Conservation (phyloP, 2,329 filamentous ascomycete genomes). For the Bipolaris zeicola region DNA sequence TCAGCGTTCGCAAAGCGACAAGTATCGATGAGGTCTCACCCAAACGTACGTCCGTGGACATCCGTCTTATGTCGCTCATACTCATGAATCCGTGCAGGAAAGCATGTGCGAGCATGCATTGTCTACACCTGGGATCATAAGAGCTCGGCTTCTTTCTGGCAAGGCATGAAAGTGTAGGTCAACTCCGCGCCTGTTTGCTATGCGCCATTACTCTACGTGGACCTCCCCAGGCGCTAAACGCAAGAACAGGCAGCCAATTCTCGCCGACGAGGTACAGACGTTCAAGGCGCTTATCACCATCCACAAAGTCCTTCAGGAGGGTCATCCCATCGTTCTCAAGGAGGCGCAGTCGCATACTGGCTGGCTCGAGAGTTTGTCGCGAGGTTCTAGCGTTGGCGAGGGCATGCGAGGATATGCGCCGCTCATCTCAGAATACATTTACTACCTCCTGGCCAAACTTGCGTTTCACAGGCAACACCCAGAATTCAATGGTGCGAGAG, state of each 20-base stretch:
- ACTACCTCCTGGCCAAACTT: conserved; percentile 91
- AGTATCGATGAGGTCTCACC: conserved; percentile 70
- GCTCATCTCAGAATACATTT: conserved; percentile 95
- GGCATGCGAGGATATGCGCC: conserved; percentile 87
- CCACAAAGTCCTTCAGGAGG: conserved; percentile 97
- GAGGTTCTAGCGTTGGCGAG: conserved; percentile 76
- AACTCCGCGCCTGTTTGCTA: neutral
- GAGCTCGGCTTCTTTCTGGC: conserved; percentile 93
- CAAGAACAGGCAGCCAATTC: conserved; percentile 80
- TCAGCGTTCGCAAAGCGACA: conserved; percentile 71
- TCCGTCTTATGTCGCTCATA: conserved; percentile 15
- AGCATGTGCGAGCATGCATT: conserved; percentile 97
- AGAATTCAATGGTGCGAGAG: conserved; percentile 82
- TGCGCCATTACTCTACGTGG: neutral
- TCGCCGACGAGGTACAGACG: conserved; percentile 97
- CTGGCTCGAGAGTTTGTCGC: conserved; percentile 91
- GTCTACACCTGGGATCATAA: conserved; percentile 99
- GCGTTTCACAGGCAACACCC: conserved; percentile 96
- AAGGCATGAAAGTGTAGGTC: conserved; percentile 93
- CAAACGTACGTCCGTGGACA: conserved; percentile 59
- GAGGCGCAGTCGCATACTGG: conserved; percentile 87
- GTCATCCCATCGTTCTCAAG: conserved; percentile 82
- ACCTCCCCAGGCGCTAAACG: conserved; percentile 18
- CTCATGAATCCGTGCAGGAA: conserved; percentile 58
- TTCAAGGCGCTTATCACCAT: conserved; percentile 98